phyloP scores from a whole-genome alignment of 78 protist species.

The Emiliania huxleyi region DNA sequence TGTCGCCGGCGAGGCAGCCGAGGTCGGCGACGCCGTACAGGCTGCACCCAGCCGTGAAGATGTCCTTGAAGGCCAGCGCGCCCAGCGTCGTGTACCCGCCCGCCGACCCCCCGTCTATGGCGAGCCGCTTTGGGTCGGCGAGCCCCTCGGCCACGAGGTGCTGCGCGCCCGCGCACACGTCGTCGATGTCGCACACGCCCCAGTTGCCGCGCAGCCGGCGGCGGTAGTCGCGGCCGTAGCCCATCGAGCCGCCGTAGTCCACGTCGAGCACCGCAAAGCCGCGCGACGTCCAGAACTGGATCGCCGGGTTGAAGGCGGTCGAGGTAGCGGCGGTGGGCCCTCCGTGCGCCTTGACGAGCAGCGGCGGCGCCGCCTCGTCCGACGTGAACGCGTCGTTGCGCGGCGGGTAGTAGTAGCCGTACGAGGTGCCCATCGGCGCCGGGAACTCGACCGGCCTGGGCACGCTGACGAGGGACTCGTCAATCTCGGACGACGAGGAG shows the following conservation, averaged over 20 bases:
- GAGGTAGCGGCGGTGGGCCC: conserved; percentile 43
- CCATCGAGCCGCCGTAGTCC: conserved; percentile 45
- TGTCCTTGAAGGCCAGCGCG: conserved; percentile 21
- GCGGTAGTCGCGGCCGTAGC: conserved; percentile 61
- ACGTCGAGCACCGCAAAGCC: conserved; percentile 43
- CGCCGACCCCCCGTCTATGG: conserved; percentile 57
- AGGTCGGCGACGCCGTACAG: conserved; percentile 61
- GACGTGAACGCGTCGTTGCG: background rate
- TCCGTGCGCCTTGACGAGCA: conserved; percentile 54
- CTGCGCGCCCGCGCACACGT: conserved; percentile 36
- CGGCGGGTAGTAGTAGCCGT: background rate
- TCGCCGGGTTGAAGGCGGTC: conserved; percentile 5
- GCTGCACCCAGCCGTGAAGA: conserved; percentile 44
- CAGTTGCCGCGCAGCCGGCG: conserved; percentile 37
- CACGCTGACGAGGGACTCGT: background rate
- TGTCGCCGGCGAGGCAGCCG: conserved; percentile 47
- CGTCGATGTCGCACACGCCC: conserved; percentile 62
- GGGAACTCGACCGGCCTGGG: background rate
- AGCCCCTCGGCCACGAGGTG: conserved; percentile 14
- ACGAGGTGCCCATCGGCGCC: background rate
- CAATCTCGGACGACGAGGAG: background rate
- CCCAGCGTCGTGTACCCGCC: conserved; percentile 62
- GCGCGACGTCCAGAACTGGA: conserved; percentile 49
- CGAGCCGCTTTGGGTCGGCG: conserved; percentile 31
- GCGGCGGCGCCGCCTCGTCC: conserved; percentile 1